These are phyloP conservation scores for Xylaria castorea DNA, from an alignment of 495 filamentous ascomycete species.

Conservation along the genomic window DNA sequence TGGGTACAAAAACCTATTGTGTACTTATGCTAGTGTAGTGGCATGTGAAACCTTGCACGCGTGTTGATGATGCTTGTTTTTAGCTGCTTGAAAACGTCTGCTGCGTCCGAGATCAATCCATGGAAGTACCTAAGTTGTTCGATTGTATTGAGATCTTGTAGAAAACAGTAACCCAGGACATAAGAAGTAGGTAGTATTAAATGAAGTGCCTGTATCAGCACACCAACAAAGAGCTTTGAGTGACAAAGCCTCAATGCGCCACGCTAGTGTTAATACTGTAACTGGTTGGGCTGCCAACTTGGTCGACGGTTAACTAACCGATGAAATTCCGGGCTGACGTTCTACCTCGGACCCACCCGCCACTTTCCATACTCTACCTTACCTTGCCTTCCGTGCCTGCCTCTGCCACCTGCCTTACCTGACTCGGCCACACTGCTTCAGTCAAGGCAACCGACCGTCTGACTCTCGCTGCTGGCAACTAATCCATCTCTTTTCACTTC, in stretches of 20 bases:
- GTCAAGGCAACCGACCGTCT: conserved; percentile 6
- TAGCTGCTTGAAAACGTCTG: not conserved
- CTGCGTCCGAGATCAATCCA: no score
- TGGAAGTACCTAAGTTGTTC: no score
- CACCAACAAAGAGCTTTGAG: not conserved
- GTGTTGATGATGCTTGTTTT: not conserved
- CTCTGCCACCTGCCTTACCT: conserved; percentile 14
- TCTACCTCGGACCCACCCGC: conserved; percentile 13
- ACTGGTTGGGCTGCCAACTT: no score
- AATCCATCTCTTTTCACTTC: not conserved
- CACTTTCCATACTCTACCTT: conserved; percentile 13
- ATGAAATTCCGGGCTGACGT: conserved; percentile 11
- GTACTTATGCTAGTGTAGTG: not conserved
- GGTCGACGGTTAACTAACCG: not conserved
- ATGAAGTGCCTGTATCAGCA: not conserved
- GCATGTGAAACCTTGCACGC: not conserved
- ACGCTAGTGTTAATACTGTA: no score
- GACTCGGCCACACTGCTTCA: conserved; percentile 8
- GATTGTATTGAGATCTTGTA: not conserved
- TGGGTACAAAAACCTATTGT: not conserved
- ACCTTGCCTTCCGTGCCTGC: conserved; percentile 15
- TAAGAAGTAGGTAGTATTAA: not conserved
- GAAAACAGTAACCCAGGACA: not conserved
- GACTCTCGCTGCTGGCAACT: not conserved
- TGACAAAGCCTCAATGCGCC: not conserved